Evolutionary conservation across 2,329 filamentous ascomycete species (phyloP).

Genomic region (Aspergillus latus): DNA sequence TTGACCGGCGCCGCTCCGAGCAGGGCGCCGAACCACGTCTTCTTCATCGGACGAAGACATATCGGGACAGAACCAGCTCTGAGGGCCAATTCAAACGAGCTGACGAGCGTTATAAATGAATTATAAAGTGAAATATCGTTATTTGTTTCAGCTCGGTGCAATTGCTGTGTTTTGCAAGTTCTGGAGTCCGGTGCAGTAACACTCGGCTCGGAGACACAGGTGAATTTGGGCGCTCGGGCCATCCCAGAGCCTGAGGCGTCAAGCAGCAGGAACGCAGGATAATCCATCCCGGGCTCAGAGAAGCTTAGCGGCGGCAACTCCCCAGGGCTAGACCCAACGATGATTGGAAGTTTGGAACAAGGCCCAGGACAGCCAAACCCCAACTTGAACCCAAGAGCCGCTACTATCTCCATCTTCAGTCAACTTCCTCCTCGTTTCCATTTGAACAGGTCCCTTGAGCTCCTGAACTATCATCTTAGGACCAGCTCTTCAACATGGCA

Average conservation of each 20-base stretch:
- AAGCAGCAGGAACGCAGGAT: constrained; percentile 20
- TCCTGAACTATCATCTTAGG: constrained; percentile 6
- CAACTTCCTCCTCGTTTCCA: constrained; percentile 6
- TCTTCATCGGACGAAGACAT: constrained; percentile 44
- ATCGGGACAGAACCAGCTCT: neutral
- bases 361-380: neutral
- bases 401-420: constrained; percentile 10
- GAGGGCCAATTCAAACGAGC: too few relatives aligned
- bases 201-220: neutral
- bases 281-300: constrained; percentile 25
- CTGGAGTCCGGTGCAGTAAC: neutral
- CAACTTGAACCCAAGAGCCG: constrained; percentile 5
- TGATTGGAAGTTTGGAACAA: constrained; percentile 10
- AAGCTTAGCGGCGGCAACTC: constrained; percentile 23
- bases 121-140: too few relatives aligned
- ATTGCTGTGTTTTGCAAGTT: neutral
- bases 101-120: too few relatives aligned
- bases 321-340: constrained; percentile 24
- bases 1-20: constrained; percentile 28
- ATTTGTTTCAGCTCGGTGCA: neutral
- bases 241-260: constrained; percentile 5
- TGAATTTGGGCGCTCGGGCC: neutral
- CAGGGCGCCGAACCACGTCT: constrained; percentile 38
- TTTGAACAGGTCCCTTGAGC: constrained; percentile 8
- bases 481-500: constrained; percentile 35